Evolutionary conservation across 768 basidiomycete species (phyloP).

Genomic region (Hericium erinaceus): DNA sequence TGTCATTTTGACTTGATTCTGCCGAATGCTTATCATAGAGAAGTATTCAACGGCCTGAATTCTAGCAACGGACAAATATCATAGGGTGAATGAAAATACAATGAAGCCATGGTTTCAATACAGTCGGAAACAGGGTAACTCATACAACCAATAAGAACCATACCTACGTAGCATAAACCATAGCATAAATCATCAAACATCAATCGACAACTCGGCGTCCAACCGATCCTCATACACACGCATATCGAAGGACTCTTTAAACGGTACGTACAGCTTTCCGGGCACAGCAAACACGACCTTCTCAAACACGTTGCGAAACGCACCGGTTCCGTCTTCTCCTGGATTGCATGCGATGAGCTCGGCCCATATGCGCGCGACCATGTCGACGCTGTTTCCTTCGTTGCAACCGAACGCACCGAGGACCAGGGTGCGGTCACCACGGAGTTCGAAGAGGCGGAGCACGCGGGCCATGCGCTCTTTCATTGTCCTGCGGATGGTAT

Average conservation of each 20-base stretch:
- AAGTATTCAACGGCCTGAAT: no score
- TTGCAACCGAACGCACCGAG: slow-evolving; percentile 8
- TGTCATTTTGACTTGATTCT: no score
- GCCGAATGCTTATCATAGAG: no score
- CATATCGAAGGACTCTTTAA: slow-evolving; percentile 9
- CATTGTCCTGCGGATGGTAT: slow-evolving; percentile 2
- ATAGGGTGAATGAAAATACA: no score
- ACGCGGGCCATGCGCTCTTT: slow-evolving; percentile 6
- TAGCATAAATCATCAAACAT: neutral
- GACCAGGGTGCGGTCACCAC: slow-evolving; percentile 8
- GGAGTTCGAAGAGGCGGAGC: slow-evolving; percentile 6
- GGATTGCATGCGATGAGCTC: slow-evolving; percentile 10
- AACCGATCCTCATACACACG: slow-evolving; percentile 10
- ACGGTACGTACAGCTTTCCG: slow-evolving; percentile 2
- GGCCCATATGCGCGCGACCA: slow-evolving; percentile 10
- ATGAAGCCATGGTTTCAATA: no score
- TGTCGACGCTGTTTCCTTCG: slow-evolving; percentile 4
- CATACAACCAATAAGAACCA: no score
- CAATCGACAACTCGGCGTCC: neutral
- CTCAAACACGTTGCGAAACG: slow-evolving; percentile 8
- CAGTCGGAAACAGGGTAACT: no score
- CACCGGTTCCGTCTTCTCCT: slow-evolving; percentile 1
- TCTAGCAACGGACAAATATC: no score
- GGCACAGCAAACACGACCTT: slow-evolving; percentile 11
- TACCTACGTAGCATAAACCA: no score